These are phyloP conservation scores for Yamadazyma epiphylla DNA, from an alignment of 1,139 yeast species.

Conservation along the genomic window DNA sequence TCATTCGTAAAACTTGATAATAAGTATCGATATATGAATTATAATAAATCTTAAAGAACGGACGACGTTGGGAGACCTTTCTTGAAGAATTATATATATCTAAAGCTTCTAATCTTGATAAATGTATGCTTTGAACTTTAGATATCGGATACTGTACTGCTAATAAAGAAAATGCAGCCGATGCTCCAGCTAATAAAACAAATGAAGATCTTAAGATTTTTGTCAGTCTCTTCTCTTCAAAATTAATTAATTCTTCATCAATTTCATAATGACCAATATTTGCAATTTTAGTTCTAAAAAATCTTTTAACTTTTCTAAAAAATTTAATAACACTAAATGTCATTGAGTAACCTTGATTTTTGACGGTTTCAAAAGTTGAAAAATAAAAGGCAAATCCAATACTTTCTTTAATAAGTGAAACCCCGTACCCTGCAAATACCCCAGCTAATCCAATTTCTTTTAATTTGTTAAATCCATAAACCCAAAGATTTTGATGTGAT, in stretches of 20 bases:
- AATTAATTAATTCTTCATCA: constrained; percentile 24
- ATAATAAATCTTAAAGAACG: constrained; percentile 52
- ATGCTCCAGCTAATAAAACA: constrained; percentile 81
- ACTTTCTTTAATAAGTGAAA: constrained; percentile 76
- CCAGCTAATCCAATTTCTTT: constrained; percentile 76
- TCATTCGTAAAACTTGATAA: constrained; percentile 52
- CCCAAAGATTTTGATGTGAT: constrained; percentile 70
- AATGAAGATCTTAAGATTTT: constrained; percentile 63
- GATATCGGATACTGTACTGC: constrained; percentile 80
- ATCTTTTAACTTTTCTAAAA: constrained; percentile 20
- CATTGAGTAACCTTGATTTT: constrained; percentile 58
- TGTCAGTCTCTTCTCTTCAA: constrained; percentile 41
- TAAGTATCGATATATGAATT: constrained; percentile 74
- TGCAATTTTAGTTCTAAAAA: constrained; percentile 18
- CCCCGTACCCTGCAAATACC: constrained; percentile 83
- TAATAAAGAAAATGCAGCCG: constrained; percentile 76
- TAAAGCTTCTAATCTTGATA: constrained; percentile 73
- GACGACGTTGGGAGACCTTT: constrained; percentile 17
- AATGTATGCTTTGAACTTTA: constrained; percentile 75
- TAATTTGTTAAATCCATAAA: constrained; percentile 65
- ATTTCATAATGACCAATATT: constrained; percentile 20
- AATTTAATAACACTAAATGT: constrained; percentile 59
- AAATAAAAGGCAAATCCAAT: constrained; percentile 86
- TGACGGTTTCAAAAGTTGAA: constrained; percentile 78
- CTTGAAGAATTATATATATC: constrained; percentile 59